A percentile compares a stretch with the other conserved stretches of the same genome.
phyloP scores from a whole-genome alignment of 177 flowering plant species.

The Vitis hybrid region DNA sequence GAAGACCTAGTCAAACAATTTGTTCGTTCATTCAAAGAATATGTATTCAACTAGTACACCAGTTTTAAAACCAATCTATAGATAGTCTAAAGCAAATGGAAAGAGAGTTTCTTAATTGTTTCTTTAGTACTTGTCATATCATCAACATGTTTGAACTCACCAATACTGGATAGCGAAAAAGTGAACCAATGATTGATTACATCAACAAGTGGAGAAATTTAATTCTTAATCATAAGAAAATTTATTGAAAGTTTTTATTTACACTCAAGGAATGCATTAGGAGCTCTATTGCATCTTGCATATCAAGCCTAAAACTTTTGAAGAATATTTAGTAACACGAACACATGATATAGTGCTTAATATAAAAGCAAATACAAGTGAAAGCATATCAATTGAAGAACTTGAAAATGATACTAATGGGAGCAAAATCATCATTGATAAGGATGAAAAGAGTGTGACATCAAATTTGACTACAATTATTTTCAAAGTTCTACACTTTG shows the following conservation, averaged over 20 bases:
- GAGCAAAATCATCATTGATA: no score
- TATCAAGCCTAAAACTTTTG: background rate
- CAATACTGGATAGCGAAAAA: background rate
- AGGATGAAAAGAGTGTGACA: no score
- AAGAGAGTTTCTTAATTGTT: background rate
- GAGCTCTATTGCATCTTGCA: background rate
- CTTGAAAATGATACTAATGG: no score
- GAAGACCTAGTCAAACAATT: background rate
- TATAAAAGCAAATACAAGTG: no score
- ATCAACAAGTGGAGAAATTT: background rate
- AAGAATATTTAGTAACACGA: background rate
- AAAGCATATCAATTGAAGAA: no score
- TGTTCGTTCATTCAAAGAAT: background rate
- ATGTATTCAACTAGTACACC: background rate
- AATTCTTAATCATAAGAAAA: background rate
- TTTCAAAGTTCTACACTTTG: no score
- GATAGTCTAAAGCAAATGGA: background rate
- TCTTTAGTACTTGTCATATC: background rate
- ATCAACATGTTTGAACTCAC: background rate
- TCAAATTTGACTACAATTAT: no score
- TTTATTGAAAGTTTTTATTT: background rate
- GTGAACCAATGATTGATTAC: background rate
- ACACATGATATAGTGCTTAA: background rate
- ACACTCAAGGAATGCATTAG: background rate
- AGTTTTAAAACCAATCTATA: background rate